Evolutionary conservation across 345 rosid genomes (phyloP).

Genomic region (Aquilaria sinensis): DNA sequence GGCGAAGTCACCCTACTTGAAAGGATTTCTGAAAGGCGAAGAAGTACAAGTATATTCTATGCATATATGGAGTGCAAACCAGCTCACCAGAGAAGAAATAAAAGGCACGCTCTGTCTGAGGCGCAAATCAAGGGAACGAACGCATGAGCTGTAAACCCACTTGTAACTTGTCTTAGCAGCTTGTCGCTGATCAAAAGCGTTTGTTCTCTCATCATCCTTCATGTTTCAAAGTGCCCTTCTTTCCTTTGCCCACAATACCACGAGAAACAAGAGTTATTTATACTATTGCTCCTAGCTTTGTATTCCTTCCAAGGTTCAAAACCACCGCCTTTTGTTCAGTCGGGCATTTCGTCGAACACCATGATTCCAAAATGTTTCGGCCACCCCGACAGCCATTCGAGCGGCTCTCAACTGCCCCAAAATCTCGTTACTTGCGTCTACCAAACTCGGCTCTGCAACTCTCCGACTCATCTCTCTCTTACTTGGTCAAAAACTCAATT

Average conservation of each 20-base stretch:
- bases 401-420: slow-evolving; percentile 29
- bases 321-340: neutral
- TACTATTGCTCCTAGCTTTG: neutral
- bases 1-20: neutral
- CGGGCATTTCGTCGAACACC: slow-evolving; percentile 15
- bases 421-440: slow-evolving; percentile 42
- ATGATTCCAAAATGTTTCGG: slow-evolving; percentile 55
- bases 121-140: slow-evolving; percentile 36
- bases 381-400: slow-evolving; percentile 29
- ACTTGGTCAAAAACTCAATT: slow-evolving; percentile 44
- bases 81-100: slow-evolving; percentile 20
- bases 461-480: slow-evolving; percentile 35
- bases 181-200: slow-evolving; percentile 8
- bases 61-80: slow-evolving; percentile 26
- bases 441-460: slow-evolving; percentile 36
- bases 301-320: neutral
- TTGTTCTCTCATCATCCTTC: slow-evolving; percentile 17
- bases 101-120: slow-evolving; percentile 14
- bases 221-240: neutral
- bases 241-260: neutral
- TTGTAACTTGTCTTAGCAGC: neutral
- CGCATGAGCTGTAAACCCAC: slow-evolving; percentile 2
- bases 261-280: neutral
- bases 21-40: slow-evolving; percentile 6
- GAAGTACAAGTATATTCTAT: neutral